These are phyloP conservation scores for Populus ilicifolia DNA, from an alignment of 345 rosid genomes.

Conservation along the genomic window DNA sequence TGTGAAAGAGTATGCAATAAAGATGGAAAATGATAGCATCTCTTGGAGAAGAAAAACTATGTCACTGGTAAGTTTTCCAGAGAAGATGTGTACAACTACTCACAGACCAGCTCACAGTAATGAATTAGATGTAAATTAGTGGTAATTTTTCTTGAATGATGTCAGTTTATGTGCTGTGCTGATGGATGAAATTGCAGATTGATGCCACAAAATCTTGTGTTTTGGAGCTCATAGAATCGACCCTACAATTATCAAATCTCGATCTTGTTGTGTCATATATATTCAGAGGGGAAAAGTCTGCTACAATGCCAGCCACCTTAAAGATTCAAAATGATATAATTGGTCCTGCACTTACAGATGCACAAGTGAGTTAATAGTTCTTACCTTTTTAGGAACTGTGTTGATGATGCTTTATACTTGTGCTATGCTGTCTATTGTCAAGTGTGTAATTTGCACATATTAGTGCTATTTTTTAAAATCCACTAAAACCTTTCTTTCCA, in stretches of 20 bases:
- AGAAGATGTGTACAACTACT: background rate
- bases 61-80: conserved; percentile 50
- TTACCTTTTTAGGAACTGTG: conserved; percentile 3
- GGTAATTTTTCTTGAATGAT: background rate
- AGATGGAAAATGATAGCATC: conserved; percentile 81
- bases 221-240: conserved; percentile 70
- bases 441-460: background rate
- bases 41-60: conserved; percentile 66
- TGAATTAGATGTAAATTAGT: conserved; percentile 16
- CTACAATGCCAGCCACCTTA: conserved; percentile 47
- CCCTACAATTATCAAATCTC: conserved; percentile 69
- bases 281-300: conserved; percentile 55
- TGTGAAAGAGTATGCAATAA: conserved; percentile 44
- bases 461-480: conserved; percentile 2
- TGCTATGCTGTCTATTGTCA: background rate
- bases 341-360: conserved; percentile 69
- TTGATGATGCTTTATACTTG: background rate
- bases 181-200: conserved; percentile 49
- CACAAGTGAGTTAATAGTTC: conserved; percentile 50
- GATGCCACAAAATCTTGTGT: conserved; percentile 60
- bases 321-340: conserved; percentile 67
- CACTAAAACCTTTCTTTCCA: background rate
- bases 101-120: background rate
- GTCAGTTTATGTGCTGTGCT: conserved; percentile 11
- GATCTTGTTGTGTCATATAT: conserved; percentile 61